phyloP scores from a whole-genome alignment of 192 early-diverging fungal species.

The Spinellus fusiger region DNA sequence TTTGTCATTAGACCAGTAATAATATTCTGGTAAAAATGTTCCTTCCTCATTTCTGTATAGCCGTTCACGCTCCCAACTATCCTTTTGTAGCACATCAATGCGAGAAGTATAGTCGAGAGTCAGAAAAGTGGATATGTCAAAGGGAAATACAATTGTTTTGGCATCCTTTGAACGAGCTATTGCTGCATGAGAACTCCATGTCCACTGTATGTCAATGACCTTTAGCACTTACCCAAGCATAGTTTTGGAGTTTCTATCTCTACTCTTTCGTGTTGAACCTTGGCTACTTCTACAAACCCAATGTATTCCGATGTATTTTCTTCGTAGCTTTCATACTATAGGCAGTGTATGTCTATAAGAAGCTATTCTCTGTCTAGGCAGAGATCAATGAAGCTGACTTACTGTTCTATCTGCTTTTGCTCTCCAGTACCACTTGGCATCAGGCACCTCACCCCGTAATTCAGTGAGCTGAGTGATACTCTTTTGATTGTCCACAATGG shows the following conservation, averaged over 20 bases:
- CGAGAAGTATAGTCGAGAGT: conserved; percentile 17
- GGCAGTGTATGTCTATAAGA: not conserved
- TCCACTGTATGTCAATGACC: not conserved
- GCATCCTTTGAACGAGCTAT: conserved; percentile 6
- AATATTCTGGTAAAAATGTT: conserved; percentile 3
- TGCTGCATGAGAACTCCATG: not conserved
- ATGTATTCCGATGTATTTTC: conserved; percentile 13
- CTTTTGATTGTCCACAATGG: conserved; percentile 6
- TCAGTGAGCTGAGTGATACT: not conserved
- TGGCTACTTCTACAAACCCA: conserved; percentile 13
- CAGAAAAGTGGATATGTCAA: conserved; percentile 2
- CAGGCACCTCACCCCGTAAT: not conserved
- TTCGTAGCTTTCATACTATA: conserved; percentile 1
- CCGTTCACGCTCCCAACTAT: not conserved
- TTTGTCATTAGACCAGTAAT: conserved; percentile 7
- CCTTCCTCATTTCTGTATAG: conserved; percentile 1
- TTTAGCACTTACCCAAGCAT: not conserved
- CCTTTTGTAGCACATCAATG: not conserved
- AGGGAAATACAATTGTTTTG: conserved; percentile 17
- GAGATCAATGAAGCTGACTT: not conserved
- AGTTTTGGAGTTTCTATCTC: conserved; percentile 7
- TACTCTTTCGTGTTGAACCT: conserved; percentile 13
- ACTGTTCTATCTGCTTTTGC: not conserved
- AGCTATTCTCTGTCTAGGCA: not conserved
- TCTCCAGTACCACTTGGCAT: conserved; percentile 2